Evolutionary conservation across 495 filamentous ascomycete species (phyloP).

Genomic region (Chaetomium cochliodes): DNA sequence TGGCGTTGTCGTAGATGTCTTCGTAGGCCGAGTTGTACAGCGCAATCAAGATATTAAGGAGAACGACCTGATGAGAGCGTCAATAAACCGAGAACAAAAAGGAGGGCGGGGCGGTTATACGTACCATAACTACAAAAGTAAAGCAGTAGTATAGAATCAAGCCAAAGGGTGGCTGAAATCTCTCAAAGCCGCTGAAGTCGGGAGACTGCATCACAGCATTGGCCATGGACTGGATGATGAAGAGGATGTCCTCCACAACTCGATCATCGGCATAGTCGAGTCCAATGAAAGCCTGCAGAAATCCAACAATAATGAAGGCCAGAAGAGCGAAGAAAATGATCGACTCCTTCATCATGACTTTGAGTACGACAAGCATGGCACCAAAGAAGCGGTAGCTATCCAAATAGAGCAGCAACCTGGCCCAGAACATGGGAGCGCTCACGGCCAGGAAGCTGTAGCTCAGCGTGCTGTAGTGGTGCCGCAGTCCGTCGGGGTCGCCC

Average conservation of each 20-base stretch:
- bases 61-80: conserved; percentile 50
- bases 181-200: conserved; percentile 85
- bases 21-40: conserved; percentile 96
- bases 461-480: conserved; percentile 70
- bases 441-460: conserved; percentile 93
- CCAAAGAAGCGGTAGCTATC: conserved; percentile 96
- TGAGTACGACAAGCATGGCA: conserved; percentile 92
- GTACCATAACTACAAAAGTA: conserved; percentile 91
- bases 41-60: conserved; percentile 92
- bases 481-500: conserved; percentile 46
- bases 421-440: conserved; percentile 95
- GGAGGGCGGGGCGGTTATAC: conserved; percentile 31
- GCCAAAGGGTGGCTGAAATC: conserved; percentile 72
- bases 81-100: not conserved
- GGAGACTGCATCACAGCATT: conserved; percentile 87
- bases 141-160: conserved; percentile 93
- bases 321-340: conserved; percentile 97
- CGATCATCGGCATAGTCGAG: conserved; percentile 79
- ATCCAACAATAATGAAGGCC: conserved; percentile 79
- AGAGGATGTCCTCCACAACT: conserved; percentile 55
- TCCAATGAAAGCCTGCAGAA: conserved; percentile 93
- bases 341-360: conserved; percentile 99
- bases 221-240: conserved; percentile 86
- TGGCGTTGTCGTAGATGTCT: conserved; percentile 91
- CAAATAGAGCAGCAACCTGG: conserved; percentile 85